Evolutionary conservation across 169 alveolate species (phyloP), one percentile per base, ranked within the genome.

Genomic region (Cryptosporidium baileyi): DNA sequence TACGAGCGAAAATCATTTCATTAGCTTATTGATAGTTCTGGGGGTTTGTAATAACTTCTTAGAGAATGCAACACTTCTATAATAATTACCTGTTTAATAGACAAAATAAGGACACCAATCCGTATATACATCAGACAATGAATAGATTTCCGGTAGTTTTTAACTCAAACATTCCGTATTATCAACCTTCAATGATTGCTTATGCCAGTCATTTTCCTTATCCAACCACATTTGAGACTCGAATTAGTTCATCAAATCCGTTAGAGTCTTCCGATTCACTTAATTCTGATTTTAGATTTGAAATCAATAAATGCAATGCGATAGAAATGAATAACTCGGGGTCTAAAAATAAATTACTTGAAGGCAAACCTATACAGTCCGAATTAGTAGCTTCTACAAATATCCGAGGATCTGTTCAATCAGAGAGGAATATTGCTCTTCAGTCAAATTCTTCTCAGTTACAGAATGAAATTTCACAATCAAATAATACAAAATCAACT

Each of bases 101-200:
- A n/a, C n/a, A n/a, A n/a, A n/a, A n/a, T n/a, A n/a, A n/a, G n/a
- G n/a, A n/a, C n/a, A n/a, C n/a, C 6, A 65, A n/a, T 65, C 81
- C 62, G 81, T 17, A 63, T 28, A 44, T 47, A 13, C 60, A 65
- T 7, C 81, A 45, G 30, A 28, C 81, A 15, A 34, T 47, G 45
- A 65, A 65, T 49, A 43, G 26, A 32, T n/a, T 65, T 65, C 81
- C 81, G 81, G 81, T 51, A 65, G 63, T 49, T 51, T 51, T 65
- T 8, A 47, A 40, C 34, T n/a, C 79, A 45, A 44, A 22, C 17
- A 34, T 65, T 65, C 81, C 81, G 81, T 30, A 51, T 51, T 24
- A 28, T 11, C 62, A 65, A 44, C 13, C 43, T 65, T 45, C 80
- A 30, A 45, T 43, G 61, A 45, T 61, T 38, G 54, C 79, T 34